Evolutionary conservation across 2,329 filamentous ascomycete genomes (phyloP), one percentile per base, ranked within the genome.

Genomic region (Aspergillus sojae): DNA sequence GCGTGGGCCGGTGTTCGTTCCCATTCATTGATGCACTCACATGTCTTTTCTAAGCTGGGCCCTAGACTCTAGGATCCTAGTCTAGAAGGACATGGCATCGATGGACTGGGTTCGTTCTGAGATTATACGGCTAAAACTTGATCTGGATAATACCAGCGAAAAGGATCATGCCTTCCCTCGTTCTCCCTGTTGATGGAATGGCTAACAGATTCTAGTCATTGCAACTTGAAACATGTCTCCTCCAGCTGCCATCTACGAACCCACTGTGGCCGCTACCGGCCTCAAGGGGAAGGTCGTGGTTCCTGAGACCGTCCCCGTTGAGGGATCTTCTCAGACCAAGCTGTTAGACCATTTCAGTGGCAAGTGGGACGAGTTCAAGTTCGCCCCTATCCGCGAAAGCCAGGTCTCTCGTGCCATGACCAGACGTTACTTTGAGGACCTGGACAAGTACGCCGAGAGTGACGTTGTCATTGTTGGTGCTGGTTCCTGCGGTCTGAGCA

Each of bases 61-160:
- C 23, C 48, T 53, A 50, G 41, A 41, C 19, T 39, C 36, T 41
- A 41, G 39, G 7, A 4, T 41, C 19, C 46, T 46, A 26, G 46
- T 14, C 14, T 30, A 58, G 23, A 34, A 57, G 48, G 55, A 43
- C 52, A 48, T 21, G 60, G 45, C 62, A 53, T 28, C 56, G 59
- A 62, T 56, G 63, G 57, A 56, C 48, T 66, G 69, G 71, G 73
- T 73, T 79, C 75, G 78, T 79, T 79, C 79, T 81, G 79, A 94
- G 91, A 95, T 89, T 88, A 95, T 91, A 95, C 92, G 91, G 92
- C 90, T 84, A 84, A 83, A 93, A 94, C 91, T 94, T 94, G 92
- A 94, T 94, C 91, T 92, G 91, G 92, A 94, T 94, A 94, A 95
- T 95, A 92, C 92, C 91, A 93, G 93, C 93, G 93, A 93, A 95